Conservation (phyloP, 345 rosid genomes). For the Citrus cavaleriei region DNA sequence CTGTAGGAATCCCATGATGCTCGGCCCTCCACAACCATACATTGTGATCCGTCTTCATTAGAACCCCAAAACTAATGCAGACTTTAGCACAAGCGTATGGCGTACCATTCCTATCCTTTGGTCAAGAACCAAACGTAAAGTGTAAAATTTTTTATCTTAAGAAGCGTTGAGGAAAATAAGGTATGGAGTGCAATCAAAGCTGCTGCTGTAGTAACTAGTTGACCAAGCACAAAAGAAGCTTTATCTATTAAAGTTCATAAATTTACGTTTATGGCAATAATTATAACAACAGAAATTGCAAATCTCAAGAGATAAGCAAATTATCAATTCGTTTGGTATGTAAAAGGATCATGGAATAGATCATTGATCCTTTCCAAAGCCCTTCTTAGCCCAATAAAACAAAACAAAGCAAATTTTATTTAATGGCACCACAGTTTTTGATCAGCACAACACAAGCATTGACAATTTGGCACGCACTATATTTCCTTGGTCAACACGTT, state of each 20-base stretch:
- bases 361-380: background rate
- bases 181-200: background rate
- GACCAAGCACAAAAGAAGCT: background rate
- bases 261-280: background rate
- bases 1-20: background rate
- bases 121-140: too few relatives aligned
- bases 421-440: background rate
- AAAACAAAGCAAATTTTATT: background rate
- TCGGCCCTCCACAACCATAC: background rate
- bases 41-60: background rate
- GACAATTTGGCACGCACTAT: background rate
- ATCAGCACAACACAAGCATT: background rate
- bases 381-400: background rate
- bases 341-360: background rate
- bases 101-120: too few relatives aligned
- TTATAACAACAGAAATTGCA: too few relatives aligned
- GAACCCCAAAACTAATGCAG: background rate
- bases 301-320: background rate
- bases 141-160: too few relatives aligned
- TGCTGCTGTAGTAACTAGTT: background rate
- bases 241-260: too few relatives aligned
- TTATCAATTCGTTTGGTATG: background rate
- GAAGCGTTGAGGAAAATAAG: background rate
- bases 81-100: background rate
- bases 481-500: conserved; percentile 20